Evolutionary conservation across 2,329 filamentous ascomycete species (phyloP), one percentile per base, ranked within the genome.

Genomic region (Talaromyces sp.): DNA sequence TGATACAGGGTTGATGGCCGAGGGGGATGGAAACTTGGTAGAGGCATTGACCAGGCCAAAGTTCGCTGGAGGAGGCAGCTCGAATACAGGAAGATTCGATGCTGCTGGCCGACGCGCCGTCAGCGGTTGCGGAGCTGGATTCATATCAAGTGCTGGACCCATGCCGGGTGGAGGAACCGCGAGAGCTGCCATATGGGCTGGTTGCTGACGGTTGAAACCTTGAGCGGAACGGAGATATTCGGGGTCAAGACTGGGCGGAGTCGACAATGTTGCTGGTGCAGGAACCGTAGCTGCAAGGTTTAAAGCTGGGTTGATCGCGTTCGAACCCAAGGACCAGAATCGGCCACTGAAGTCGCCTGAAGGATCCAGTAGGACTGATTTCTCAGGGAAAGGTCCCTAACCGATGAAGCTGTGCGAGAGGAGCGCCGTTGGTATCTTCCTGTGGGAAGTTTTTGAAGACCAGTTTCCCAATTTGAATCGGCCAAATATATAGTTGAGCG

Each of bases 81-180:
- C 87, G 74, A 91, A 91, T 70, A 79, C 84, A 65, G 89, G 89
- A 67, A 93, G 83, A 71, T 85, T 85, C 65, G 85, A 86, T 67
- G 89, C 87, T 73, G 89, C 89, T 73, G 88, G 86, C 77, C 90
- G 86, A 72, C 90, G 86, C 76, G 88, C 84, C 70, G 88, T 86
- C 75, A 93, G 88, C 80, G 89, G 90, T 74, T 84, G 82, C 71
- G 85, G 83, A 72, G 83, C 81, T 76, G 83, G 83, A 41, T 63
- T 63, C 80, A 88, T 84, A 76, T 88, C 85, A 74, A 86, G 78
- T 74, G 83, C 82, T 75, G 85, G 81, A 79, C 86, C 84, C 86
- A 88, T 89, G 75, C 83, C 85, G 74, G 83, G 79, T 75, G 84
- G 82, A 72, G 83, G 84, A 72, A 85, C 82, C 74, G 86, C 84